Evolutionary conservation across 176 grass and related monocot genomes (phyloP).

Genomic region (Eragrostis curvula): DNA sequence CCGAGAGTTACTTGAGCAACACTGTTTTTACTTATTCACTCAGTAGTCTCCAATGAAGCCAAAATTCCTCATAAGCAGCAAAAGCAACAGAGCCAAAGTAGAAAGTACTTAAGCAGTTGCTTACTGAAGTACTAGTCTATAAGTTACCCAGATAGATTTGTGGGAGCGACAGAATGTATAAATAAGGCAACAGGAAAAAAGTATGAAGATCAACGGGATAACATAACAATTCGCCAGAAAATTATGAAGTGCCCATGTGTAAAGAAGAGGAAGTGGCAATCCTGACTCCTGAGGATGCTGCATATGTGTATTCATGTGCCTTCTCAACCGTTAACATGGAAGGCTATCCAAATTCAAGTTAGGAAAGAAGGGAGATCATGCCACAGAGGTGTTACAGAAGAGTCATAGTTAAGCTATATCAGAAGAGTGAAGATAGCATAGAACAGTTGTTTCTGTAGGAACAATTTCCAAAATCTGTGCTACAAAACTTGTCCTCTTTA

Average conservation of each 20-base stretch:
- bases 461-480: slow-evolving; percentile 20
- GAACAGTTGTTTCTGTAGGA: slow-evolving; percentile 26
- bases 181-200: background rate
- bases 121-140: no score
- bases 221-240: background rate
- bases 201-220: background rate
- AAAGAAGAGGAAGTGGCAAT: background rate
- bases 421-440: slow-evolving; percentile 11
- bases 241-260: background rate
- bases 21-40: background rate
- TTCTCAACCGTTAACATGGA: background rate
- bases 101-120: no score
- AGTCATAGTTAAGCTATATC: background rate
- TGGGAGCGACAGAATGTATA: background rate
- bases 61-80: no score
- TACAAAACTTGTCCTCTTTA: slow-evolving; percentile 31
- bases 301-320: background rate
- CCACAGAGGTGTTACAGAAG: background rate
- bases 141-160: no score
- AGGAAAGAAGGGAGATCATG: background rate
- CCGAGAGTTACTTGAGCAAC: background rate
- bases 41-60: background rate
- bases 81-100: no score
- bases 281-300: background rate
- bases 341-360: background rate